Base-by-base conservation (phyloP, 2,329 filamentous ascomycete genomes). In the Cladosporium cucumerinum region DNA sequence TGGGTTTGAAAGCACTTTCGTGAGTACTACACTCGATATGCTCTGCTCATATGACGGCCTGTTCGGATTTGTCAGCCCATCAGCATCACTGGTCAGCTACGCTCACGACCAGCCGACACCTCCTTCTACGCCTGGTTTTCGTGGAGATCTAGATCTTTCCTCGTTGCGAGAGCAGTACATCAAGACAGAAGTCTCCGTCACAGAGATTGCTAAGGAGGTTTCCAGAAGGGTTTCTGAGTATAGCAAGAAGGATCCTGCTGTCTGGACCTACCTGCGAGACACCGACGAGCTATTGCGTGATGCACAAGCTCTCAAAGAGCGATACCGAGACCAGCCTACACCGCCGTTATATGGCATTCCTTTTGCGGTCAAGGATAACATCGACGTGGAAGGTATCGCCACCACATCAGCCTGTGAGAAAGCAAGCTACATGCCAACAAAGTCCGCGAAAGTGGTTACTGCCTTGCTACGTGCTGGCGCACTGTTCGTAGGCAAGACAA, bases 401-500 rank as follows among this genome's bases (percentile, higher is more conserved):
- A 87, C 84, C 0, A 86, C 84, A 2, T 80, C 80, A 1, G 84
- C 80, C 1, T 85, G 84, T 65, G 80, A 81, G 26, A 73, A 75
- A n/a, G 81, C 83, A 39, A 74, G 81, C 2, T 84, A 84, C 69
- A 77, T 77, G 49, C 84, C 81, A 16, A 71, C 72, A 4, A 70
- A 71, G 5, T 84, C 86, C 68, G 82, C 84, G 0, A 78, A 81
- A 0, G 79, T 84, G 0, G 83, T 87, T 7, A 72, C 76, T 1
- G 83, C 80, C 5, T 72, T 87, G 12, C 79, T 80, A 16, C 69
- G 74, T 2, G 82, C 83, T 5, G 85, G 85, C 2, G 85, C 83
- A 1, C 77, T 88, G 5, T 83, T 87, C 57, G 77, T 88, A 3
- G 86, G 84, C 36, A 88, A 88, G 71, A 80, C 82, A 0, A 88